Base-by-base conservation (phyloP, 2,329 filamentous ascomycete genomes). In the Cryphonectria nitschkei region DNA sequence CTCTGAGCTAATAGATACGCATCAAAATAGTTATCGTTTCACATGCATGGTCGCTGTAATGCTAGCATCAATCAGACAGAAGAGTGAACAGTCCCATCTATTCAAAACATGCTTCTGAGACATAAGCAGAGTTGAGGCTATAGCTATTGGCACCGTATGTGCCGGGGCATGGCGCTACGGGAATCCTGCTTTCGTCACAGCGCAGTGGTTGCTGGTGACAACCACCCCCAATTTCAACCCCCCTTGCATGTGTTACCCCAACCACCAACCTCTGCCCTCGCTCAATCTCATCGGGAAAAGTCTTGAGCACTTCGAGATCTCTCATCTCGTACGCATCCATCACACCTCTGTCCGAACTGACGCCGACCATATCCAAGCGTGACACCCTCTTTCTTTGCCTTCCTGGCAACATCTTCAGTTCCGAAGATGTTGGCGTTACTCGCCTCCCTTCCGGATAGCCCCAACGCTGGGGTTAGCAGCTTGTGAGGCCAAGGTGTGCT, bases 381-480 rank as follows among this genome's bases (percentile, higher is more conserved):
- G 60, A 67, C 68, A 64, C 58, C 62, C 65, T 63, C 67, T 68
- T 60, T 13, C 13, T 29, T 62, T 58, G 43, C 41, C 32, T 19
- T 11, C 22, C 62, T 71, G 70, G 46, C 43, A 66, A 16, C 37
- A 34, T 46, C 39, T 26, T 50, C 52, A 22, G 22, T 32, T 66
- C 32, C 37, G 32, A 69, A 26, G 41, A 76, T 72, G 66, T 26
- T 50, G 61, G 58, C 58, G 65, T 68, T 71, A 65, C 58, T n/a
- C 62, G 64, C 29, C 16, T 61, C 41, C 29, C 56, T 70, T 29
- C 68, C 70, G 72, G 79, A 83, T 83, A 86, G 80, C 84, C 86
- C 86, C 84, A 87, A 84, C 76, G 85, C 73, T 75, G 85, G 85
- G 85, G 85, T 85, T 73, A 56, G 54, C 39, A 62, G 41, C 60